phyloP scores from a whole-genome alignment of 139 green algal species.

The Coelastrella sp. region DNA sequence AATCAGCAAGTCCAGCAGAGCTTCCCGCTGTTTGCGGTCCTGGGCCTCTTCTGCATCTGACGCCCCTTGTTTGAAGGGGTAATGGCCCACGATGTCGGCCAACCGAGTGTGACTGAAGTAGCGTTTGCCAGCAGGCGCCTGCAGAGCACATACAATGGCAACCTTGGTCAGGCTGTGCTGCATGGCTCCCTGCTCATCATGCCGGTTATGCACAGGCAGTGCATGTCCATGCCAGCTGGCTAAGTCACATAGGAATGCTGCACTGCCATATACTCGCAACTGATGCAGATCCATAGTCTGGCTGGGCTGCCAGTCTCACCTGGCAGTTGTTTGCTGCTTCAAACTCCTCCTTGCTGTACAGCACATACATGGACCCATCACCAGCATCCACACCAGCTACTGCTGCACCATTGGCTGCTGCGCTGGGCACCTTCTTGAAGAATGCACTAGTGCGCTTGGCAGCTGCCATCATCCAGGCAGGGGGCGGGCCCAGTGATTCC shows the following conservation, averaged over 20 bases:
- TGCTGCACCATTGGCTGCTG: background rate
- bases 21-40: constrained; percentile 67
- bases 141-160: background rate
- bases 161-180: background rate
- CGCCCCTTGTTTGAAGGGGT: constrained; percentile 69
- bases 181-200: background rate
- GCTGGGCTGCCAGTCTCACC: background rate
- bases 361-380: constrained; percentile 49
- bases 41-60: constrained; percentile 64
- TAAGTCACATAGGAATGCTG: background rate
- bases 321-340: constrained; percentile 61
- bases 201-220: background rate
- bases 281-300: too few relatives aligned
- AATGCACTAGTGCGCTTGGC: constrained; percentile 85
- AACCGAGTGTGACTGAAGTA: constrained; percentile 91
- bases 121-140: constrained; percentile 82
- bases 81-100: constrained; percentile 86
- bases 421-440: constrained; percentile 70
- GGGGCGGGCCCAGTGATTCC: constrained; percentile 86
- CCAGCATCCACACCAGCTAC: constrained; percentile 7
- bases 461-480: constrained; percentile 73
- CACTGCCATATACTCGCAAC: too few relatives aligned
- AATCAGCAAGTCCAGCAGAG: constrained; percentile 89
- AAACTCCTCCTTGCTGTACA: constrained; percentile 81
- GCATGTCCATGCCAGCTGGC: background rate